Percentiles rank a stretch among this genome's conserved stretches.
These are phyloP conservation scores for Scopulariopsis brevicaulis DNA, from an alignment of 2,329 filamentous ascomycete species.

Conservation along the genomic window DNA sequence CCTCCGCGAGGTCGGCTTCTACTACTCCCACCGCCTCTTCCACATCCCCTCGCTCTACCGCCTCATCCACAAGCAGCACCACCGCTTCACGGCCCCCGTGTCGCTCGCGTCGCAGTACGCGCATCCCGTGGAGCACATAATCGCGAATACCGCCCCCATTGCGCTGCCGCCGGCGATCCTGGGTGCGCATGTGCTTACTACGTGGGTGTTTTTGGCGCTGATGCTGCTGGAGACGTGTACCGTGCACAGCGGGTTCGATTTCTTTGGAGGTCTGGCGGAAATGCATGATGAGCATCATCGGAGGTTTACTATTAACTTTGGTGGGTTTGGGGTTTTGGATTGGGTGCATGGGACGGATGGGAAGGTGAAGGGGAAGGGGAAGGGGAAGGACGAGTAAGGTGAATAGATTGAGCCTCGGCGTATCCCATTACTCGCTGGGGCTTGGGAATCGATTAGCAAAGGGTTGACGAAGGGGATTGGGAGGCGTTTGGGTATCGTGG, in stretches of 20 bases:
- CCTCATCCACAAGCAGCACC: constrained; percentile 42
- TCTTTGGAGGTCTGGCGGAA: constrained; percentile 31
- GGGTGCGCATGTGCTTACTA: constrained; percentile 35
- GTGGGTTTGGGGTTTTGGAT: constrained; percentile 38
- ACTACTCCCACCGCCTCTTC: constrained; percentile 41
- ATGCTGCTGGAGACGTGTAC: constrained; percentile 39
- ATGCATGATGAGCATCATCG: constrained; percentile 48
- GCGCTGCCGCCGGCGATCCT: constrained; percentile 34
- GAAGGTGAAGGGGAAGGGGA: constrained; percentile 11
- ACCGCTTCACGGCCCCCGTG: constrained; percentile 43
- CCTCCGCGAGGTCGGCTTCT: constrained; percentile 39
- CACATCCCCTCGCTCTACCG: constrained; percentile 36
- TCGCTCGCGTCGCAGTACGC: constrained; percentile 44
- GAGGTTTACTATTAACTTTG: constrained; percentile 42
- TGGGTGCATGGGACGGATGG: constrained; percentile 39
- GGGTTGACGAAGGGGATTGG: too few species aligned
- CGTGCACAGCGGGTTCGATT: constrained; percentile 47
- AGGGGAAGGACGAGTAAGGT: constrained; percentile 1
- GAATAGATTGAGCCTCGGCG: neutral
- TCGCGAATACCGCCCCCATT: constrained; percentile 41
- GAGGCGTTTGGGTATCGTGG: neutral
- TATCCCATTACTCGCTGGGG: neutral
- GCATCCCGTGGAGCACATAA: constrained; percentile 42
- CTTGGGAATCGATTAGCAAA: neutral
- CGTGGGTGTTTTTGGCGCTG: constrained; percentile 35